These are phyloP conservation scores for Thermochaetoides thermophila DNA, from an alignment of 495 filamentous ascomycete genomes.

Conservation along the genomic window DNA sequence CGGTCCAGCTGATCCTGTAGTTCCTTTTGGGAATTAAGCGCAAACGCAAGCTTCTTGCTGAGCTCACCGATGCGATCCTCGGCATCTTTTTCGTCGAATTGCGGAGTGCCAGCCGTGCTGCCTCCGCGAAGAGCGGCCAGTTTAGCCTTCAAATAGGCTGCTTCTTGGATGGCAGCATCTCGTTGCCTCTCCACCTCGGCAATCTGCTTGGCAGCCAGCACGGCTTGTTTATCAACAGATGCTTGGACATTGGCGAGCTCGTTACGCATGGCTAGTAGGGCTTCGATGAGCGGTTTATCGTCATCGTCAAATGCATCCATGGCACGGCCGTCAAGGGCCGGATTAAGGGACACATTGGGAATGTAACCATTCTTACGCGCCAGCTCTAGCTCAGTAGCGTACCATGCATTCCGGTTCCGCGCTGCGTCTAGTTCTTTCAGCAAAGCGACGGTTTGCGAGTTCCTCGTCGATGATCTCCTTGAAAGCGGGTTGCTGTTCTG, in stretches of 20 bases:
- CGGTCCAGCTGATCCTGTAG: slow-evolving; percentile 54
- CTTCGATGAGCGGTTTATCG: slow-evolving; percentile 83
- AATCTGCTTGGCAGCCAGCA: slow-evolving; percentile 71
- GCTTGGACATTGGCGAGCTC: slow-evolving; percentile 74
- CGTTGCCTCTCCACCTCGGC: slow-evolving; percentile 87
- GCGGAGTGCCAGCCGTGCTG: slow-evolving; percentile 54
- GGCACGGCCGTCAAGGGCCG: slow-evolving; percentile 59
- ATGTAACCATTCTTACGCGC: slow-evolving; percentile 79
- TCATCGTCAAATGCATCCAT: slow-evolving; percentile 74
- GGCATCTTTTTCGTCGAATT: slow-evolving; percentile 50
- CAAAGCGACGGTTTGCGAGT: slow-evolving; percentile 46
- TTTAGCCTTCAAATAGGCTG: slow-evolving; percentile 86
- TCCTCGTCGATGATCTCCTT: slow-evolving; percentile 34
- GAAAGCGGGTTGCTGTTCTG: slow-evolving; percentile 36
- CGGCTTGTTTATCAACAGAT: slow-evolving; percentile 72
- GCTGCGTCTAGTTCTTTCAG: slow-evolving; percentile 70
- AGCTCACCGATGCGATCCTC: slow-evolving; percentile 65
- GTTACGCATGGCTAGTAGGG: slow-evolving; percentile 74
- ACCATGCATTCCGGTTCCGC: slow-evolving; percentile 87
- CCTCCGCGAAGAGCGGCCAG: slow-evolving; percentile 62
- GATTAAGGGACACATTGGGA: slow-evolving; percentile 54
- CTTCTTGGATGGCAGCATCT: slow-evolving; percentile 82
- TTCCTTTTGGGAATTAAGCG: slow-evolving; percentile 63
- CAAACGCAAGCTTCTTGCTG: slow-evolving; percentile 63
- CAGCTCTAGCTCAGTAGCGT: slow-evolving; percentile 82